A percentile compares a stretch with the other conserved stretches of the same genome.
These are phyloP conservation scores for Phytophthora foliorum DNA, from an alignment of 352 stramenopile genomes.

Conservation along the genomic window DNA sequence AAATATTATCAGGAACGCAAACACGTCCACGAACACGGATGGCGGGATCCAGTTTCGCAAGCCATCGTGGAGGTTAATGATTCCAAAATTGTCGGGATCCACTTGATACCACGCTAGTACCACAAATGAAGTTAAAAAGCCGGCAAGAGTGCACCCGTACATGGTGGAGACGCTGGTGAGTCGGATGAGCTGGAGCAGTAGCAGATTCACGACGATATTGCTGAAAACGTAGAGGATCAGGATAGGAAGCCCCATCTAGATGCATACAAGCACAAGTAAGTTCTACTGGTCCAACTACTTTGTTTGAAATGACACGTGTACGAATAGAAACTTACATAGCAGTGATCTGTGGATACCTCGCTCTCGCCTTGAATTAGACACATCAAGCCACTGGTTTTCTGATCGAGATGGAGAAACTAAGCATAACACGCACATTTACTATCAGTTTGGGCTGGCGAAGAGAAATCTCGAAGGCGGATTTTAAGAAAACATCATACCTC, in stretches of 20 bases:
- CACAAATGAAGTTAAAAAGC: conserved; percentile 79
- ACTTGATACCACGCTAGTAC: conserved; percentile 84
- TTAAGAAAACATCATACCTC: conserved; percentile 41
- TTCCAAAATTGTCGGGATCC: conserved; percentile 72
- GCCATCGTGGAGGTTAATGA: conserved; percentile 62
- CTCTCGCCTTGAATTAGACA: conserved; percentile 83
- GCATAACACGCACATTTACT: conserved; percentile 1
- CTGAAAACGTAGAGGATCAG: conserved; percentile 78
- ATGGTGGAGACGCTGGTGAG: conserved; percentile 85
- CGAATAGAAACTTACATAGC: conserved; percentile 60
- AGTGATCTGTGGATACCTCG: conserved; percentile 76
- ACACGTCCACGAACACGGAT: conserved; percentile 75
- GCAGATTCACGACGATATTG: conserved; percentile 84
- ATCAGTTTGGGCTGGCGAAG: background rate
- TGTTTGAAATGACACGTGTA: background rate
- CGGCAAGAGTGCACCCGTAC: conserved; percentile 76
- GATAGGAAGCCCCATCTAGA: conserved; percentile 75
- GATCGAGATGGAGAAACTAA: conserved; percentile 72
- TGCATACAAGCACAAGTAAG: conserved; percentile 6
- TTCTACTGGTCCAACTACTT: background rate
- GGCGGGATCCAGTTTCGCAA: conserved; percentile 78
- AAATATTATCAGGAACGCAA: conserved; percentile 76
- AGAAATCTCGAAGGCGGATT: background rate
- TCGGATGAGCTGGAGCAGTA: conserved; percentile 76
- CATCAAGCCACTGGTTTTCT: conserved; percentile 83